Base-by-base conservation (phyloP, 352 stramenopile genomes). In the Halophytophthora batemanensis region DNA sequence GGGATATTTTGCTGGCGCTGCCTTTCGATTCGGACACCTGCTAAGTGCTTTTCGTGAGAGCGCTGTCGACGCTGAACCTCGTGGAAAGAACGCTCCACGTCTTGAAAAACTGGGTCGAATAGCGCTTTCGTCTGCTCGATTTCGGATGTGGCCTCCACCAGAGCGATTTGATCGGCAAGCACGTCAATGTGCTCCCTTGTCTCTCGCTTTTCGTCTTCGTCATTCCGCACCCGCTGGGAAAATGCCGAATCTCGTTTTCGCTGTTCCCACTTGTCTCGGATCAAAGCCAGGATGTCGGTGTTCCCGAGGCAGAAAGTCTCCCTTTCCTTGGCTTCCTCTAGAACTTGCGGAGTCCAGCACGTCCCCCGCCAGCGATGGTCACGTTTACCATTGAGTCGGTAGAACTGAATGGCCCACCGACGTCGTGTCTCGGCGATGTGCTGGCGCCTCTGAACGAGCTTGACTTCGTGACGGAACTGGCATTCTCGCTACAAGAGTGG, bases 401-500 rank as follows among this genome's bases (percentile, higher is more conserved):
- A 82, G 25, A 76, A 61, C 19, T 77, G 57, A 36, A 90, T 60
- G 21, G 61, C 21, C 76, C 71, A 93, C 33, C 56, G 64, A 1
- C 79, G 63, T 35, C 69, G 74, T 11, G 77, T 74, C 28, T 85
- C 74, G 14, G 73, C 71, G 25, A 90, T 56, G 11, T 62, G 50
- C 6, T 67, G 69, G 15, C 44, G 59, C 25, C 53, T 75, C 17
- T 71, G 62, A 2, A 53, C 22, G 7, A 66, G 36, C 6, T 78
- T 70, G 15, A 61, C 57, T 41, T 84, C 46, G 21, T 82, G 50
- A 18, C 72, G 51, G 59, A 79, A 68, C 19, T 60, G 55, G 42
- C 79, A 90, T 21, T 90, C 79, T n/a, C 79, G 69, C 79, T 90
- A 18, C 13, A 53, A n/a, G n/a, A n/a, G n/a, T n/a, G n/a, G n/a